Evolutionary conservation across 1,284 basidiomycete species (phyloP).

Genomic region (Ustilago nuda): DNA sequence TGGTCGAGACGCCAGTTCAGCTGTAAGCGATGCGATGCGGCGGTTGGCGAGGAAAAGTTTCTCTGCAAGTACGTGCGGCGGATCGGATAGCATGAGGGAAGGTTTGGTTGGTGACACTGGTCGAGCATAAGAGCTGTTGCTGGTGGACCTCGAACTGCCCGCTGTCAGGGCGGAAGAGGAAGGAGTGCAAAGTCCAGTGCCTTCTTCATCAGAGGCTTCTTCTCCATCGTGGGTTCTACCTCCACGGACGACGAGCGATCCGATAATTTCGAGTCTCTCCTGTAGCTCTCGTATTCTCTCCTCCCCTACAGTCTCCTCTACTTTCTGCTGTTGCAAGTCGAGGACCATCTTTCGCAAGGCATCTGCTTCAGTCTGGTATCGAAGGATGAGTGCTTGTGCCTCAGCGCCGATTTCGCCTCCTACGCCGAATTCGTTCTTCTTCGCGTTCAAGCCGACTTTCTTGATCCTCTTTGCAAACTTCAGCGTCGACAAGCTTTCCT

Average conservation of each 20-base stretch:
- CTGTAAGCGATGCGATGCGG: conserved; percentile 43
- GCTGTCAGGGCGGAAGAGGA: conserved; percentile 9
- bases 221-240: conserved; percentile 33
- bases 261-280: conserved; percentile 59
- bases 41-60: conserved; percentile 59
- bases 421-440: conserved; percentile 84
- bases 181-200: not conserved
- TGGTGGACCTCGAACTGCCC: conserved; percentile 15
- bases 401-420: conserved; percentile 50
- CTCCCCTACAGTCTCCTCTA: conserved; percentile 17
- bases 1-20: conserved; percentile 48
- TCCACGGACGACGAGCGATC: conserved; percentile 58
- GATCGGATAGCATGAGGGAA: conserved; percentile 48
- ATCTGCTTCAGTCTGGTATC: conserved; percentile 62
- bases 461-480: conserved; percentile 90
- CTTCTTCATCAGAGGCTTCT: conserved; percentile 13
- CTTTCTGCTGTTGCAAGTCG: conserved; percentile 31
- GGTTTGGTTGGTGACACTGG: conserved; percentile 57
- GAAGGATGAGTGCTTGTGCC: conserved; percentile 59
- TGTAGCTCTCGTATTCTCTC: conserved; percentile 51
- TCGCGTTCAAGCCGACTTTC: conserved; percentile 81
- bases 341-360: conserved; percentile 56
- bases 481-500: conserved; percentile 84
- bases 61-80: conserved; percentile 58
- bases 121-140: conserved; percentile 19